These are phyloP conservation scores for Moricandia moricandioides DNA, from an alignment of 345 rosid species.

Conservation along the genomic window DNA sequence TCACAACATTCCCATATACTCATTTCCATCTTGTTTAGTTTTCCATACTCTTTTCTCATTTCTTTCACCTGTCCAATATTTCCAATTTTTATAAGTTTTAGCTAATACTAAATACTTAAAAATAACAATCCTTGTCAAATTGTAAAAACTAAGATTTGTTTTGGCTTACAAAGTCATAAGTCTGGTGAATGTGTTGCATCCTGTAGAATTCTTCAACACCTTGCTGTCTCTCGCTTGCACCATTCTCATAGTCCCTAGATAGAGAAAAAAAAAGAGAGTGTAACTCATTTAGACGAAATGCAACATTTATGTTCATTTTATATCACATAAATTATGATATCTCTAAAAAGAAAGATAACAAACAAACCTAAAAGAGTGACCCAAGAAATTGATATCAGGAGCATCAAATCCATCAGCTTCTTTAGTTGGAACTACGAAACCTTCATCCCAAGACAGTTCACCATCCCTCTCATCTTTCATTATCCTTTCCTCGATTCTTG, in stretches of 20 bases:
- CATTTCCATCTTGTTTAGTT: conserved; percentile 54
- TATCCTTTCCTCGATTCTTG: conserved; percentile 40
- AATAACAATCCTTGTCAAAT: neutral
- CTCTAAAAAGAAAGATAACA: neutral
- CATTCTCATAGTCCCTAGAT: conserved; percentile 42
- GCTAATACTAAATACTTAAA: neutral
- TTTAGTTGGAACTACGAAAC: conserved; percentile 36
- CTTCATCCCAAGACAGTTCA: conserved; percentile 54
- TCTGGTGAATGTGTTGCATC: conserved; percentile 56
- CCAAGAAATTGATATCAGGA: conserved; percentile 42
- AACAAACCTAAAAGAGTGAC: conserved; percentile 42
- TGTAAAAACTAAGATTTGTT: neutral
- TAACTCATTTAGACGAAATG: neutral
- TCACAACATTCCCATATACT: conserved; percentile 77
- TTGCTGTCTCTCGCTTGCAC: conserved; percentile 43
- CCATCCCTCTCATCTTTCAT: conserved; percentile 19
- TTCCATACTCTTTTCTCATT: conserved; percentile 52
- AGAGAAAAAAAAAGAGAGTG: neutral
- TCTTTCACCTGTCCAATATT: conserved; percentile 40
- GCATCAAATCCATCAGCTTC: conserved; percentile 34
- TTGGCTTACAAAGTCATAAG: conserved; percentile 52
- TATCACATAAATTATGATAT: neutral
- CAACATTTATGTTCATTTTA: neutral
- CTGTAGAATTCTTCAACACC: conserved; percentile 57
- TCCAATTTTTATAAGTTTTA: neutral